phyloP scores from a whole-genome alignment of 768 basidiomycete genomes.

The Heimioporus sp. region DNA sequence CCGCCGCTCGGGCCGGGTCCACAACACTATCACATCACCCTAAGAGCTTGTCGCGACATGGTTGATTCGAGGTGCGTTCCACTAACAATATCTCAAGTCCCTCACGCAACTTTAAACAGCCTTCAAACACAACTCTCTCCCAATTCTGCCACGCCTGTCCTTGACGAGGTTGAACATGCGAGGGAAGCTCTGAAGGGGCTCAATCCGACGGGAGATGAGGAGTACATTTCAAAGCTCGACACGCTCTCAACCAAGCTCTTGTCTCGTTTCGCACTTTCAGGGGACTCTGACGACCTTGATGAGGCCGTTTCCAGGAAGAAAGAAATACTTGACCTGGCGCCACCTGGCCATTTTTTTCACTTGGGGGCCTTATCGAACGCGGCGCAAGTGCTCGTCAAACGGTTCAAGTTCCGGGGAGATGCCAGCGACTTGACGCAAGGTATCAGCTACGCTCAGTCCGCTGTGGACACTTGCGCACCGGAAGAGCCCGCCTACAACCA shows the following conservation, averaged over 20 bases:
- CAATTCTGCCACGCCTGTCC: neutral
- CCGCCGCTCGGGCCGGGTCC: no score
- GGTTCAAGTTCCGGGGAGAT: conserved; percentile 21
- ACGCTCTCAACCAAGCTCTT: conserved; percentile 10
- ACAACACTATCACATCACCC: no score
- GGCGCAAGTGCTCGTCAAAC: conserved; percentile 14
- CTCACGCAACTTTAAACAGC: no score
- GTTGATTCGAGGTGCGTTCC: no score
- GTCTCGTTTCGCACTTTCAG: conserved; percentile 19
- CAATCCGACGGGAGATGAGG: neutral
- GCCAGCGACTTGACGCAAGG: conserved; percentile 22
- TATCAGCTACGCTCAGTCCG: conserved; percentile 9
- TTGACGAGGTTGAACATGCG: conserved; percentile 11
- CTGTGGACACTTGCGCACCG: conserved; percentile 11
- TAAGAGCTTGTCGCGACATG: no score
- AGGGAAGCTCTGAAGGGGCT: conserved; percentile 10
- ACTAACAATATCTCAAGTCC: no score
- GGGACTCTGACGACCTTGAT: conserved; percentile 24
- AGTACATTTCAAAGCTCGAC: conserved; percentile 10
- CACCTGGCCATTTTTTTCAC: conserved; percentile 17
- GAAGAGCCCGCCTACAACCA: conserved; percentile 11
- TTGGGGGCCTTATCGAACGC: conserved; percentile 15
- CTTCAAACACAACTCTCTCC: no score
- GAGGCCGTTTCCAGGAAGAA: conserved; percentile 19
- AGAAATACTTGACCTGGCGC: conserved; percentile 19